Base-by-base conservation (phyloP, 495 filamentous ascomycete species). In the Letharia columbiana region DNA sequence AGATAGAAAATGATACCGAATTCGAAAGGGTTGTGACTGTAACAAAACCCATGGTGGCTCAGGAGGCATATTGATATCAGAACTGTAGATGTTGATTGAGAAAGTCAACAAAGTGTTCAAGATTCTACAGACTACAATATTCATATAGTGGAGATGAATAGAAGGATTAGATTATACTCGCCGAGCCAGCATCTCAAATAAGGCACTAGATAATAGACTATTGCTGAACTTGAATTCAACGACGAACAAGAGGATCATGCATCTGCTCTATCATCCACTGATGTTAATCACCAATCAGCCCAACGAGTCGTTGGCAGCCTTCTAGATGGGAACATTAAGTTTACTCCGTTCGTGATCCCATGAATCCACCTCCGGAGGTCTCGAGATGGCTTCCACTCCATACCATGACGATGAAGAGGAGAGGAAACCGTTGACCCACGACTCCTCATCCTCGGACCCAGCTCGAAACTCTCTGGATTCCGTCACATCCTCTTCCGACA, bases 401-500 rank as follows among this genome's bases (percentile, higher is more conserved):
- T 71, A 72, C 56, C 64, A 63, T 23, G 66, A 69, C 20, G 66
- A 67, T 18, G 59, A 61, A 28, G 60, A 73, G 66, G 68, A 67
- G 60, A 64, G 64, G 56, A 66, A 62, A 50, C 68, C 71, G n/a
- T 33, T 71, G 39, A 68, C 59, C 41, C 68, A 56, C 40, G 40
- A 40, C 47, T 63, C 63, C 9, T 64, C 63, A 5, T 47, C 64
- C 18, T 31, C 64, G 20, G 74, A 75, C 33, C 54, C 54, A 57
- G 68, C 72, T 56, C 77, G 81, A 69, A 72, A 69, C 47, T 86
- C 85, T 37, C 73, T 78, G 62, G 84, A 84, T 67, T 88, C 89
- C 11, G 72, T 82, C 12, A 88, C 88, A 23, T 86, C 87, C 41
- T 83, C 85, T 18, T 92, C 89, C 41, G 91, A 89, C 39, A 90